These are phyloP conservation scores for Paecilomyces fulvus DNA, from an alignment of 2,329 filamentous ascomycete genomes.

Conservation along the genomic window DNA sequence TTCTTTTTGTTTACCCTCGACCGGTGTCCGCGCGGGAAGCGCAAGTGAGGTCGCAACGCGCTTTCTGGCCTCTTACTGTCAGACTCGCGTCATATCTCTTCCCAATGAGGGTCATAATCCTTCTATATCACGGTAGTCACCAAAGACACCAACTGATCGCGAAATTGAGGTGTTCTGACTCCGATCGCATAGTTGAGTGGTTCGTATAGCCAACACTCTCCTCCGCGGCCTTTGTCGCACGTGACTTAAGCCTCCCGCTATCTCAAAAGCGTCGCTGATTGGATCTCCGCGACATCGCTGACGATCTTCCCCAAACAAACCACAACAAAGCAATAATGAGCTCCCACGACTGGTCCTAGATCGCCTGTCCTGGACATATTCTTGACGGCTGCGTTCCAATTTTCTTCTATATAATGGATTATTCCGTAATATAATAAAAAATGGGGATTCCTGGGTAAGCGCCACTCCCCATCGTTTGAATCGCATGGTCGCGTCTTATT, in stretches of 20 bases:
- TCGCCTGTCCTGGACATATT: not conserved
- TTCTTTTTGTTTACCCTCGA: not conserved
- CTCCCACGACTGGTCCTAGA: not conserved
- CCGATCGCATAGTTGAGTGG: not conserved
- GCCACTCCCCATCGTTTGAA: not conserved
- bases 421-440: slow-evolving; percentile 1
- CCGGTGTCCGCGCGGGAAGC: slow-evolving; percentile 1
- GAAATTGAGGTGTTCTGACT: not conserved
- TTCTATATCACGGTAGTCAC: not conserved
- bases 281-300: not conserved
- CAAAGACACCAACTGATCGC: not conserved
- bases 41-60: slow-evolving; percentile 2
- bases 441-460: slow-evolving; percentile 41
- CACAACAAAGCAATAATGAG: not conserved
- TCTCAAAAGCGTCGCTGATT: not conserved
- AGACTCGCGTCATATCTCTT: not conserved
- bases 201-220: not conserved
- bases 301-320: not conserved
- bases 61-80: not conserved
- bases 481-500: not conserved
- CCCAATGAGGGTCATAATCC: not conserved
- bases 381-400: not conserved
- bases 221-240: not conserved
- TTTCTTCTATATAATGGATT: not conserved
- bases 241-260: not conserved